Evolutionary conservation across 805 yeast species (phyloP).

Genomic region (Monosporozyma aerobia): DNA sequence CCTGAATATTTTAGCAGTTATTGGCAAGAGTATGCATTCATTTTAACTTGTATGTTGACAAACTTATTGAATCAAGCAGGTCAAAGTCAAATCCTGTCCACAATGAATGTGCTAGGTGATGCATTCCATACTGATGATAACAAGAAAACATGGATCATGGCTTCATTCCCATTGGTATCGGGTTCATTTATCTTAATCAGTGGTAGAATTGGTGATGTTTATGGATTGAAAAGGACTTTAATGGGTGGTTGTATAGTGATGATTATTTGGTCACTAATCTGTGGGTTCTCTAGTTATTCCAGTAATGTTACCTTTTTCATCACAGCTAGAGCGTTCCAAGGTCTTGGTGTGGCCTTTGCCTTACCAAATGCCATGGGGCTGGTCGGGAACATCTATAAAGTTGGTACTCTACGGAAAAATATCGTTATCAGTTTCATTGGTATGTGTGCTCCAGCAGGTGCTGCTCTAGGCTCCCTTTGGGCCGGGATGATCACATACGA

Average conservation of each 20-base stretch:
- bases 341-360: constrained; percentile 50
- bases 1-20: constrained; percentile 13
- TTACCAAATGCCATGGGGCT: constrained; percentile 55
- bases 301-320: constrained; percentile 42
- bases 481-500: constrained; percentile 35
- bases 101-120: constrained; percentile 29
- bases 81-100: constrained; percentile 31
- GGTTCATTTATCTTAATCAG: constrained; percentile 64
- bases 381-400: constrained; percentile 37
- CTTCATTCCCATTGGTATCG: constrained; percentile 58
- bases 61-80: constrained; percentile 37
- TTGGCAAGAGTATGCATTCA: constrained; percentile 22
- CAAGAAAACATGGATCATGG: constrained; percentile 54
- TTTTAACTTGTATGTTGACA: constrained; percentile 25
- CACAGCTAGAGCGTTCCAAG: constrained; percentile 49
- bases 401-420: constrained; percentile 37
- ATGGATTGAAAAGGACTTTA: constrained; percentile 50
- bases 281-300: constrained; percentile 49
- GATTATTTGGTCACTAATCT: constrained; percentile 47
- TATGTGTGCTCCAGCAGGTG: constrained; percentile 54
- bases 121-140: constrained; percentile 28
- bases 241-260: constrained; percentile 48
- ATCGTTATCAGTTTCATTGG: constrained; percentile 47
- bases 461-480: constrained; percentile 44
- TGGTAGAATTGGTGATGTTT: constrained; percentile 65